These are phyloP conservation scores for Hyaloperonospora arabidopsidis DNA, from an alignment of 352 stramenopile genomes.

Conservation along the genomic window DNA sequence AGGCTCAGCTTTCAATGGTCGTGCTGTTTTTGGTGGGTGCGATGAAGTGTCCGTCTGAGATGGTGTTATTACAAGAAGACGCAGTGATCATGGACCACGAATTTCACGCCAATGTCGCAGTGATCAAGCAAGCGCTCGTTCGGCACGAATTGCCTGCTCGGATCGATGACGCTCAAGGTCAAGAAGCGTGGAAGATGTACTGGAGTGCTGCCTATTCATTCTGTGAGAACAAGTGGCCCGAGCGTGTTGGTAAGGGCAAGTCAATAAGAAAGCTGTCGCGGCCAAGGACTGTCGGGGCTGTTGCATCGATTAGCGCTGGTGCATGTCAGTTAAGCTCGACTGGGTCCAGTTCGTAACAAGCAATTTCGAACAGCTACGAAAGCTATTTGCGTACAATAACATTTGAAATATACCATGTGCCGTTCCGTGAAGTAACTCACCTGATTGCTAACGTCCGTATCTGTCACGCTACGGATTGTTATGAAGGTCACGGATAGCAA, in stretches of 20 bases:
- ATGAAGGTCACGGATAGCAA: too few relatives aligned
- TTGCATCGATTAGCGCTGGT: background rate
- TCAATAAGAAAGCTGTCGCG: constrained; percentile 23
- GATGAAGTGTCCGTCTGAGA: constrained; percentile 15
- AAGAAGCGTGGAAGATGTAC: constrained; percentile 35
- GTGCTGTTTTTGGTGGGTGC: constrained; percentile 30
- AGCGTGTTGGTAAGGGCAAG: constrained; percentile 46
- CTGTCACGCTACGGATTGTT: too few relatives aligned
- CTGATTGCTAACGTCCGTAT: too few relatives aligned
- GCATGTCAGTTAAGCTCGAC: background rate
- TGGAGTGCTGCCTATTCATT: constrained; percentile 33
- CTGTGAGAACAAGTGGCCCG: constrained; percentile 61
- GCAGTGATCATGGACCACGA: constrained; percentile 14
- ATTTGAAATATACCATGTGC: too few relatives aligned
- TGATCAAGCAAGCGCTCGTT: constrained; percentile 27
- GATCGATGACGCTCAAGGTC: constrained; percentile 24
- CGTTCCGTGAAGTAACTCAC: too few relatives aligned
- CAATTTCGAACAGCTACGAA: too few relatives aligned
- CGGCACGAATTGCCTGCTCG: constrained; percentile 27
- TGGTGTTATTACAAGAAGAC: constrained; percentile 21
- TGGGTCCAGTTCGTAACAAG: too few relatives aligned
- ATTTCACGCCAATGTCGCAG: constrained; percentile 23
- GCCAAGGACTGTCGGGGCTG: constrained; percentile 9
- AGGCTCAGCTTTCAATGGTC: constrained; percentile 39
- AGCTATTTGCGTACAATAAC: too few relatives aligned